Evolutionary conservation across 257 asterid species (phyloP).

Genomic region (Schizonepeta tenuifolia): DNA sequence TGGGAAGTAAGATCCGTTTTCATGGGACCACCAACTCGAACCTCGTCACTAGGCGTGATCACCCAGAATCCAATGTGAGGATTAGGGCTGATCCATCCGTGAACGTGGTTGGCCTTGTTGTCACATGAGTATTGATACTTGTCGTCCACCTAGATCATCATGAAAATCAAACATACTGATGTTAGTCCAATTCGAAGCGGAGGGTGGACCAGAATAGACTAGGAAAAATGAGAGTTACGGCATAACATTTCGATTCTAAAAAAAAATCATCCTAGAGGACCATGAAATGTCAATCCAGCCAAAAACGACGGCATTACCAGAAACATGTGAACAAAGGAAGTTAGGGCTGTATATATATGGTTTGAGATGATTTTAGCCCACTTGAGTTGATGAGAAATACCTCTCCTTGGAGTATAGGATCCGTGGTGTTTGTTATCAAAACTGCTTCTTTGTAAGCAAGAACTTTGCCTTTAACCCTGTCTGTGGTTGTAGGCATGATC

Average conservation of each 20-base stretch:
- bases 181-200: neutral
- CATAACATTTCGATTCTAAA: too few species aligned
- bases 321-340: too few species aligned
- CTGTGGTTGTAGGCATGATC: neutral
- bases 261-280: too few species aligned
- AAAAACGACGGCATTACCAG: too few species aligned
- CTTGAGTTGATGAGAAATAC: too few species aligned
- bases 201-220: neutral
- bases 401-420: neutral
- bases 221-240: too few species aligned
- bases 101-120: conserved; percentile 52
- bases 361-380: too few species aligned
- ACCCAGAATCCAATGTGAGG: conserved; percentile 66
- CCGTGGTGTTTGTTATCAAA: neutral
- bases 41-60: conserved; percentile 54
- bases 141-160: conserved; percentile 55
- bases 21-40: conserved; percentile 6
- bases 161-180: neutral
- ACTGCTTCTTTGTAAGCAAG: conserved; percentile 18
- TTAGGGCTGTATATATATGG: too few species aligned
- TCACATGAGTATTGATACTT: conserved; percentile 63
- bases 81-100: conserved; percentile 59
- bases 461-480: neutral
- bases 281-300: too few species aligned
- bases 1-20: conserved; percentile 14